Evolutionary conservation across 2,329 filamentous ascomycete genomes (phyloP), one percentile per base, ranked within the genome.

Genomic region (Pseudocercospora ulei): DNA sequence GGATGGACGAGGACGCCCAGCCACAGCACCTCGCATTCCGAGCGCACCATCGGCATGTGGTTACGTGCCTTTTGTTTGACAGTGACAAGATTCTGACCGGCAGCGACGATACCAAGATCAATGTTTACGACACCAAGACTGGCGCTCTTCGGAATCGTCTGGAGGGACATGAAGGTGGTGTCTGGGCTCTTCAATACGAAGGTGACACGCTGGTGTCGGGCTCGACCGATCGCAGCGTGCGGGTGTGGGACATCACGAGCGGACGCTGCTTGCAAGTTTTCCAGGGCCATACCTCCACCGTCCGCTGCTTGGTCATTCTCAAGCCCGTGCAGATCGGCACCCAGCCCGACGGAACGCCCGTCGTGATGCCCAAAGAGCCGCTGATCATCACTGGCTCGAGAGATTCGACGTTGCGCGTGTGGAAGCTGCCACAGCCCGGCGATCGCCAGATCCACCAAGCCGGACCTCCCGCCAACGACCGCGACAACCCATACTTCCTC

Each of bases 171-270:
- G 90, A 98, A 61, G 90, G 90, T 20, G 90, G 90, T 29, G 90
- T 98, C 1, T 98, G 90, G 90, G 90, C 90, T 18, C 66, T 98
- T 37, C 87, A 96, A 60, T 98, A 96, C 58, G 80, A 95, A 57
- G 88, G 87, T 35, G 95, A 96, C 57, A 85, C 83, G 9, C 67
- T 98, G 12, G 90, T 98, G 2, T 98, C 90, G 9, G 90, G 90
- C 2, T 95, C 87, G 4, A 98, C 90, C 0, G 90, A 98, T 62
- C 74, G 90, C 30, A 93, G 90, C 7, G 90, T 98, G n/a, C 78
- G 90, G n/a, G 88, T 98, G 0, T 98, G 90, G 90, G 88, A 98
- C 58, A 95, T 98, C 48, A 85, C 93, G 56, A 81, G 81, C 53
- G 90, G 87, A 0, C 75, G 82, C 29, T 95, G 88, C 61, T 88